A percentile compares a stretch with the other conserved stretches of the same genome.
Evolutionary conservation across 129 eudicot genomes (phyloP).

Genomic region (Chrysanthemum seticuspe): DNA sequence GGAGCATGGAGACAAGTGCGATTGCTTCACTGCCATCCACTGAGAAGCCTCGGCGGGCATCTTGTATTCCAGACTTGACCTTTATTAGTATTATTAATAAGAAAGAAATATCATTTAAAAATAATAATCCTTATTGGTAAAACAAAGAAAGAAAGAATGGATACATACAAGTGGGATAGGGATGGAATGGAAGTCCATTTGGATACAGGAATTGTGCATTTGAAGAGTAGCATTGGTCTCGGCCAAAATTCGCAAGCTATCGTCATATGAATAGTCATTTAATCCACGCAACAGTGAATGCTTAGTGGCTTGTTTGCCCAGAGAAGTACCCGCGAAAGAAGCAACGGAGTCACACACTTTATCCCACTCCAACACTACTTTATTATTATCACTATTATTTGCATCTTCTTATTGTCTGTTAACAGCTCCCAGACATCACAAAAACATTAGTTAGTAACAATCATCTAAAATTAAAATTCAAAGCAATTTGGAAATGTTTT

Average conservation of each 20-base stretch:
- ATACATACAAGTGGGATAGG: constrained; percentile 48
- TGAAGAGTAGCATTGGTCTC: constrained; percentile 89
- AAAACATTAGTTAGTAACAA: no score
- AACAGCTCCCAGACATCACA: no score
- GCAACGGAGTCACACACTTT: constrained; percentile 79
- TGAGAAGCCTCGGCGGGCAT: constrained; percentile 59
- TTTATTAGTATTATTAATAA: constrained; percentile 7
- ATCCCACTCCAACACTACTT: constrained; percentile 70
- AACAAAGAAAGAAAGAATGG: not conserved
- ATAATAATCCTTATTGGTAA: not conserved
- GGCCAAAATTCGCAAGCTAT: constrained; percentile 59
- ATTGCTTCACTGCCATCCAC: constrained; percentile 68
- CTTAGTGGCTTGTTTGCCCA: constrained; percentile 72
- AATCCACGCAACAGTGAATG: constrained; percentile 5
- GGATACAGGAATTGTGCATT: constrained; percentile 64
- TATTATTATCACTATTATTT: no score
- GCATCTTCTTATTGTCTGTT: no score
- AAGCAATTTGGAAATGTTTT: no score
- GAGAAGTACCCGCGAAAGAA: constrained; percentile 82
- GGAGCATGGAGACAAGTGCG: constrained; percentile 54
- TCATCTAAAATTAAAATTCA: no score
- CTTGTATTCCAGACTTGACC: constrained; percentile 69
- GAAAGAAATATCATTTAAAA: not conserved
- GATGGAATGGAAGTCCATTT: constrained; percentile 60
- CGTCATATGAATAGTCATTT: constrained; percentile 35